phyloP scores from a whole-genome alignment of 75 land plant species.

The Pinus tabuliformis region DNA sequence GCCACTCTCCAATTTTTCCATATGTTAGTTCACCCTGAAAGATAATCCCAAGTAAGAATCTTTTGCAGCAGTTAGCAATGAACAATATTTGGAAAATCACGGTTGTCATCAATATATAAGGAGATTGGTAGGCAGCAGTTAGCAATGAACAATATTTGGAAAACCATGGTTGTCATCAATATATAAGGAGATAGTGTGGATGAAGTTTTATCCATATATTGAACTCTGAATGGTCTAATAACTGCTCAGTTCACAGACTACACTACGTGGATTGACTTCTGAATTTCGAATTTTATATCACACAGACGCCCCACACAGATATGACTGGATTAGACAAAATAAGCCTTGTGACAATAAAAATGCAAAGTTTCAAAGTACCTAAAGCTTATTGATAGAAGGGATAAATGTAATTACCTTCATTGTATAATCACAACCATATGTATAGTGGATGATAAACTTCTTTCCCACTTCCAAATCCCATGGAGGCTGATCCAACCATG shows the following conservation, averaged over 20 bases:
- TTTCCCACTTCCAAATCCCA: constrained; percentile 58
- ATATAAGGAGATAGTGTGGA: neutral
- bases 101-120: neutral
- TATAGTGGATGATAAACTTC: constrained; percentile 55
- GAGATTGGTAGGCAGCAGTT: neutral
- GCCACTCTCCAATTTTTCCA: constrained; percentile 95
- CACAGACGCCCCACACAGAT: neutral
- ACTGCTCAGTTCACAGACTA: neutral
- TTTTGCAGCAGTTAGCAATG: neutral
- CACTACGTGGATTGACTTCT: neutral
- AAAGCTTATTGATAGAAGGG: neutral
- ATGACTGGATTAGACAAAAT: neutral
- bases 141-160: constrained; percentile 2
- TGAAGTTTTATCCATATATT: neutral
- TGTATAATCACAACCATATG: constrained; percentile 70
- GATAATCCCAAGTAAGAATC: neutral
- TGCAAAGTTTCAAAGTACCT: neutral
- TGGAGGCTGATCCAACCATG: constrained; percentile 46
- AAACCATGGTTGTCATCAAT: neutral
- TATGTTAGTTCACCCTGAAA: constrained; percentile 91
- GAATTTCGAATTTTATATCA: neutral
- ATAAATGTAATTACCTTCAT: constrained; percentile 38
- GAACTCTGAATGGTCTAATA: neutral
- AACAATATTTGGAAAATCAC: neutral
- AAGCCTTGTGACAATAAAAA: neutral